These are phyloP conservation scores for Fusarium agapanthi DNA, from an alignment of 2,329 filamentous ascomycete genomes.

Conservation along the genomic window DNA sequence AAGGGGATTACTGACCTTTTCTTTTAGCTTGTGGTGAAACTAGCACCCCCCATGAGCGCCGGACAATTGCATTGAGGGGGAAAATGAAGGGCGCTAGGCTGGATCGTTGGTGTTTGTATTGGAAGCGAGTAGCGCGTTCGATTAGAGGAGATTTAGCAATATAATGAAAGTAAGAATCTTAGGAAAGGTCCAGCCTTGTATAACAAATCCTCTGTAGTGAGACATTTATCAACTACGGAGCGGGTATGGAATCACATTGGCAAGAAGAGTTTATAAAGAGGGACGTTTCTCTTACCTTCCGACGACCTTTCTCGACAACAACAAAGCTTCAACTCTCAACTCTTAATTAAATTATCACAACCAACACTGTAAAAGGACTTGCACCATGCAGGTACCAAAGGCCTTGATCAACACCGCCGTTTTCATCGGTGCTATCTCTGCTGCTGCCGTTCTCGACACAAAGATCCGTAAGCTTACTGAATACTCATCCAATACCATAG, in stretches of 20 bases:
- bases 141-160: background rate
- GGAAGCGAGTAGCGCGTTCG: fast-evolving
- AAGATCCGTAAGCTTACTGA: no score
- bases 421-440: background rate
- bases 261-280: background rate
- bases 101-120: fast-evolving
- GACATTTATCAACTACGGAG: no score
- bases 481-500: no score
- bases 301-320: background rate
- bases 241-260: no score
- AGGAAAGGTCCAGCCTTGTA: background rate
- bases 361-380: no score
- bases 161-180: background rate
- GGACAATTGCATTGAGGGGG: background rate
- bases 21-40: background rate
- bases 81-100: background rate
- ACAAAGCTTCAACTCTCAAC: background rate
- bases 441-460: no score
- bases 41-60: background rate
- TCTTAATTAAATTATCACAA: background rate
- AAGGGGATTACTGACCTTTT: background rate
- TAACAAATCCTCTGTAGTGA: fast-evolving
- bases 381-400: background rate
- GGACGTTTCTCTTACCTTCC: background rate
- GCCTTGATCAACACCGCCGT: no score